Evolutionary conservation across 805 yeast genomes (phyloP).

Genomic region (Tetrapisispora pingtungensis): DNA sequence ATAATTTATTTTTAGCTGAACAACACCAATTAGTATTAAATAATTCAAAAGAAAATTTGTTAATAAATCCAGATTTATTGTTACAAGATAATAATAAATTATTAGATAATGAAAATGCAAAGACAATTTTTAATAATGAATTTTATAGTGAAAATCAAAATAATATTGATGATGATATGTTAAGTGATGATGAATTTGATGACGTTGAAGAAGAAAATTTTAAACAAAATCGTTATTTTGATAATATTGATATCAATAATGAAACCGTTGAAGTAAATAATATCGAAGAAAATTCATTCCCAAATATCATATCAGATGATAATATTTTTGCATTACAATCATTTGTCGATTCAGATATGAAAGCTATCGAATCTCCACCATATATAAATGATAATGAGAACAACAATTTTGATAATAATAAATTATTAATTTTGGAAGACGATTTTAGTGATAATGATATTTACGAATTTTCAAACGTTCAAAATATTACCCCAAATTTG

Average conservation of each 20-base stretch:
- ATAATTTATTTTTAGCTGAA: slow-evolving; percentile 6
- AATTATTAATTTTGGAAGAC: slow-evolving; percentile 12
- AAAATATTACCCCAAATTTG: neutral
- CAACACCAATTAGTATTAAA: neutral
- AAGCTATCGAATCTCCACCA: neutral
- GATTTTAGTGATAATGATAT: slow-evolving; percentile 12
- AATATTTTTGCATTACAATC: neutral
- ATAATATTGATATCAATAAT: slow-evolving; percentile 12
- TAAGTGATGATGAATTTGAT: slow-evolving; percentile 20
- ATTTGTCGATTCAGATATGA: slow-evolving; percentile 2
- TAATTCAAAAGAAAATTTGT: slow-evolving; percentile 13
- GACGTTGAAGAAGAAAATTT: slow-evolving; percentile 13
- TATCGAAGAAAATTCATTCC: neutral
- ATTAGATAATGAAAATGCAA: slow-evolving; percentile 22
- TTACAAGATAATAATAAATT: slow-evolving; percentile 20
- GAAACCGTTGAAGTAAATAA: neutral
- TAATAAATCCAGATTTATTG: slow-evolving; percentile 15
- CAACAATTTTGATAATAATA: slow-evolving; percentile 10
- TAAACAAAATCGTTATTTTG: slow-evolving; percentile 3
- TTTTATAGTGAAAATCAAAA: slow-evolving; percentile 23
- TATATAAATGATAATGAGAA: slow-evolving; percentile 8
- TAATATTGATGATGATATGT: slow-evolving; percentile 17
- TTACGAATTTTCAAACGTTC: slow-evolving; percentile 1
- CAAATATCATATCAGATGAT: neutral
- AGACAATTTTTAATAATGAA: slow-evolving; percentile 25